Percentiles rank a stretch among this genome's conserved stretches.
phyloP scores from a whole-genome alignment of 345 rosid genomes.

The Eucalyptus fibrosa region DNA sequence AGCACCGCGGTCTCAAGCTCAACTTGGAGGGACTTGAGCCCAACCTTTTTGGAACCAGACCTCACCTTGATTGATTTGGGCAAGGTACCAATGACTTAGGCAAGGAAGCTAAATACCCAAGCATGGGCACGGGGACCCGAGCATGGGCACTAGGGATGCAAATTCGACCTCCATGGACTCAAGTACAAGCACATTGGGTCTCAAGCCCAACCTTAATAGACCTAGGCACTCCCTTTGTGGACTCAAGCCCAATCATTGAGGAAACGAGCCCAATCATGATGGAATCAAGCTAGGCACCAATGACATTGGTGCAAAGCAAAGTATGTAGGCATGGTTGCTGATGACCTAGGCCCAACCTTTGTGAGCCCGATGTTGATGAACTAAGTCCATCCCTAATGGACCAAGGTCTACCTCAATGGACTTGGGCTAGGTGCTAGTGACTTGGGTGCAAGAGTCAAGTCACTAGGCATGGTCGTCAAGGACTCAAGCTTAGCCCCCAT shows the following conservation, averaged over 20 bases:
- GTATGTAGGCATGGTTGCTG: neutral
- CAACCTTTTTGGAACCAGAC: neutral
- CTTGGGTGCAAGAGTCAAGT: neutral
- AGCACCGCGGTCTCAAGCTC: neutral
- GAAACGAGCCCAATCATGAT: fast-evolving
- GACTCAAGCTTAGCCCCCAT: neutral
- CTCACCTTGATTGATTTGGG: too few relatives aligned
- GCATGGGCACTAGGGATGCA: neutral
- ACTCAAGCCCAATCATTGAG: neutral
- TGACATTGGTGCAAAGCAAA: neutral
- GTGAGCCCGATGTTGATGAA: neutral
- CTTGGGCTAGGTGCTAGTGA: neutral
- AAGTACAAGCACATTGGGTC: neutral
- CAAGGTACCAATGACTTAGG: neutral
- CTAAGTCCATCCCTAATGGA: neutral
- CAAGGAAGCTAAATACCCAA: fast-evolving
- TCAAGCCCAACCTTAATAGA: neutral
- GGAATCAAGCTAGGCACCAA: neutral
- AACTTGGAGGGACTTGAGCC: neutral
- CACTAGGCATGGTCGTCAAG: neutral
- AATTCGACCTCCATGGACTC: neutral
- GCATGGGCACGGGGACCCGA: neutral
- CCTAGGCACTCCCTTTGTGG: neutral
- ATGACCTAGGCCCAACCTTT: neutral
- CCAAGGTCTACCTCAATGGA: neutral